Base-by-base conservation (phyloP, 495 filamentous ascomycete species). In the Pseudotulostoma volvatum region DNA sequence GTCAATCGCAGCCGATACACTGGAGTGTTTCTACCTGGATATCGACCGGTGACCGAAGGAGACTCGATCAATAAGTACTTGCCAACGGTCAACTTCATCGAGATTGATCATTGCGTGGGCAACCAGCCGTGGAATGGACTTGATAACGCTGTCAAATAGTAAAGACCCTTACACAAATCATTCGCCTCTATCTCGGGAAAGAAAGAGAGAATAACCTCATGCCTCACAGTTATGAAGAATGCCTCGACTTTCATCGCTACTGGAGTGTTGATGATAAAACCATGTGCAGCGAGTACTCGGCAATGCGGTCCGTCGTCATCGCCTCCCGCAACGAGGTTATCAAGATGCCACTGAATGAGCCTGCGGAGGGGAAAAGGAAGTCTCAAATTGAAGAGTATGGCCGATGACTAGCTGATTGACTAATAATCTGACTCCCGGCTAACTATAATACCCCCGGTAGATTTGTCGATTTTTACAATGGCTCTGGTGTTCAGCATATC, bases 271-370 rank as follows among this genome's bases (percentile, higher is more conserved):
- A 88, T 55, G 83, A 88, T 55, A 70, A 63, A 34, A 66, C 76
- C 45, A 81, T 87, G 59, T 78, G 70, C 59, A 83, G 79, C 39
- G 81, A 84, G 40, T 90, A 75, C 67, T 80, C 74, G 2, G 79
- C 83, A n/a, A 69, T 90, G 40, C 73, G 70, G 44, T 77, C 70
- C 37, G 70, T 86, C 46, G 84, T 90, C 47, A 81, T 90, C 70
- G 72, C 80, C 17, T 77, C 71, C 16, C 65, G 72, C 3, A 75
- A 77, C 54, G 73, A 79, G 46, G 54, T 70, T 1, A 76, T 88
- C 49, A 88, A 88, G 57, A 90, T 90, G 79, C 84, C 84, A 41
- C 83, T 92, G 68, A 90, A 90, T 61, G 81, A 92, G 61, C 84
- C 83, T 1, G 84, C 83, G 0, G 56, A 61, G 2, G 84, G 84